Conservation (phyloP, 208 protist genomes). For the Pavlovales sp. region DNA sequence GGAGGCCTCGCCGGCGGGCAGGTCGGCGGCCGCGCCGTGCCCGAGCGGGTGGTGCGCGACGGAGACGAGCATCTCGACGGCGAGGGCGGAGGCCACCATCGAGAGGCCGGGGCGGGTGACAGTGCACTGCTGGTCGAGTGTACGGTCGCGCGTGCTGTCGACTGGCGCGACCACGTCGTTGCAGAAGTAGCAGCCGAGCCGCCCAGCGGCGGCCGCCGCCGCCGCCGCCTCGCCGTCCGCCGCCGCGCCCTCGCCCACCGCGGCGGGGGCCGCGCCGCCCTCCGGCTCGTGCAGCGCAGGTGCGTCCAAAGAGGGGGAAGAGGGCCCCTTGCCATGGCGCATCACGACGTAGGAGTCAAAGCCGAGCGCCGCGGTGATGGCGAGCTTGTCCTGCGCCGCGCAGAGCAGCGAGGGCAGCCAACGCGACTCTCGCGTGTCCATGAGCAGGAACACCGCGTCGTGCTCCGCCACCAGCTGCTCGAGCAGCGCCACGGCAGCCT, state of each 20-base stretch:
- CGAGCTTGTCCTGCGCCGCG: conserved; percentile 70
- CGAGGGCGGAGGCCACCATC: conserved; percentile 80
- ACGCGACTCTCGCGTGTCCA: conserved; percentile 86
- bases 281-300: no score
- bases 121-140: conserved; percentile 97
- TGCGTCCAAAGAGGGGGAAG: neutral
- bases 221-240: neutral
- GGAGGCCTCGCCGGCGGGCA: neutral
- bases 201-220: neutral
- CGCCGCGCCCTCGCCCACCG: no score
- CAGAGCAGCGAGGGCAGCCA: conserved; percentile 85
- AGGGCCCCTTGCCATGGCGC: conserved; percentile 79
- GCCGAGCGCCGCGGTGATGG: conserved; percentile 91
- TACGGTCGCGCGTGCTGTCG: conserved; percentile 77
- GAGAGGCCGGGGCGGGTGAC: conserved; percentile 85
- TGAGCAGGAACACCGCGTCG: conserved; percentile 95
- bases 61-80: conserved; percentile 85
- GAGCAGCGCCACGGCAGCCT: conserved; percentile 61
- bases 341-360: conserved; percentile 96
- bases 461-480: conserved; percentile 59
- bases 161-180: conserved; percentile 75
- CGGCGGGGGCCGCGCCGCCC: no score
- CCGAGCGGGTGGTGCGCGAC: conserved; percentile 79
- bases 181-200: conserved; percentile 97
- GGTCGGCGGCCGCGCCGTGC: conserved; percentile 17